These are phyloP conservation scores for Spathaspora boniae DNA, from an alignment of 805 yeast species.

Conservation along the genomic window DNA sequence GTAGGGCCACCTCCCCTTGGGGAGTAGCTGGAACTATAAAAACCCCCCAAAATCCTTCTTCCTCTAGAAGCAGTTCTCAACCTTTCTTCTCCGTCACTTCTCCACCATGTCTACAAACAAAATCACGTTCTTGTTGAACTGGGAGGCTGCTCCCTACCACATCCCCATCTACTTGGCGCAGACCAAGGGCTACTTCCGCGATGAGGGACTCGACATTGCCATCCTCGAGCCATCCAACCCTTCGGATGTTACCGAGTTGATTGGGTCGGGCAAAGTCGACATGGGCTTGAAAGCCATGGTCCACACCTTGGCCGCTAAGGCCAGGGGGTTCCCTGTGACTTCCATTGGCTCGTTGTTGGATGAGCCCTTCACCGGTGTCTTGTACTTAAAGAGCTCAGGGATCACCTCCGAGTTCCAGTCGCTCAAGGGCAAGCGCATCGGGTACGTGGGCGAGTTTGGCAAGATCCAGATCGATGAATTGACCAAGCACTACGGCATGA, in stretches of 20 bases:
- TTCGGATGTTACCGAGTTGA: slow-evolving; percentile 54
- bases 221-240: slow-evolving; percentile 56
- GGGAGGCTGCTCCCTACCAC: slow-evolving; percentile 57
- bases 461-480: slow-evolving; percentile 56
- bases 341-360: slow-evolving; percentile 53
- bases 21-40: neutral
- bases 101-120: slow-evolving; percentile 41
- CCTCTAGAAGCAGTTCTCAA: neutral
- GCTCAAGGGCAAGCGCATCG: slow-evolving; percentile 50
- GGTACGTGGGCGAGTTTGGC: slow-evolving; percentile 59
- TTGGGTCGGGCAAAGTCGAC: slow-evolving; percentile 55
- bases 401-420: slow-evolving; percentile 49
- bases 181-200: slow-evolving; percentile 47
- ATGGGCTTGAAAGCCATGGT: slow-evolving; percentile 62
- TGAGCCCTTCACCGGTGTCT: slow-evolving; percentile 56
- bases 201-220: slow-evolving; percentile 49
- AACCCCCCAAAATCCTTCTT: neutral
- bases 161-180: slow-evolving; percentile 51
- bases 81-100: neutral
- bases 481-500: slow-evolving; percentile 54
- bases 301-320: slow-evolving; percentile 57
- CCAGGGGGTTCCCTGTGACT: slow-evolving; percentile 55
- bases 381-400: slow-evolving; percentile 49
- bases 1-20: neutral
- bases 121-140: slow-evolving; percentile 49